Evolutionary conservation across 192 early-diverging fungal species (phyloP).

Genomic region (Podila verticillata): DNA sequence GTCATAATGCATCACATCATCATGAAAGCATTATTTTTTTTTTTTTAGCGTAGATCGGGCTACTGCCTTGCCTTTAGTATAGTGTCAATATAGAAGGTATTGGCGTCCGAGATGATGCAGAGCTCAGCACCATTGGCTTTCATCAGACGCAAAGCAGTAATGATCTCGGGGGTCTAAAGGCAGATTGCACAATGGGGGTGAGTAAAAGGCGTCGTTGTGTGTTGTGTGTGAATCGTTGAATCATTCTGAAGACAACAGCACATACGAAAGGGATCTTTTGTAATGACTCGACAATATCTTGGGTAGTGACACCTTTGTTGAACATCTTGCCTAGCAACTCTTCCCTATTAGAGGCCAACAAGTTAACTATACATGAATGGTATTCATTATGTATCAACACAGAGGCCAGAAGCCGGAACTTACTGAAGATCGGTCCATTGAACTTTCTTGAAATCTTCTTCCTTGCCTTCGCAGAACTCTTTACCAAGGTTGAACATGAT

Average conservation of each 20-base stretch:
- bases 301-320: slow-evolving; percentile 38
- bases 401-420: background rate
- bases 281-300: slow-evolving; percentile 42
- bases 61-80: slow-evolving; percentile 61
- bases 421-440: slow-evolving; percentile 76
- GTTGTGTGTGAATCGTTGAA: background rate
- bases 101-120: slow-evolving; percentile 71
- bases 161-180: slow-evolving; percentile 55
- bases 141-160: slow-evolving; percentile 54
- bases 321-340: slow-evolving; percentile 41
- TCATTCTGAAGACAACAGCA: background rate
- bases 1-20: slow-evolving; percentile 29
- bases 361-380: background rate
- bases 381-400: background rate
- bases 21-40: no score
- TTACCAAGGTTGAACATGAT: slow-evolving; percentile 50
- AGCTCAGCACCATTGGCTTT: slow-evolving; percentile 56
- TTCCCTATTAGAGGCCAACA: slow-evolving; percentile 25
- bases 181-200: background rate
- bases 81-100: slow-evolving; percentile 66
- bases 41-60: background rate
- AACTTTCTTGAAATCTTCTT: slow-evolving; percentile 8
- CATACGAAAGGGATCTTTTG: slow-evolving; percentile 55
- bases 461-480: slow-evolving; percentile 45
- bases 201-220: background rate